Conservation (phyloP, 2,329 filamentous ascomycete genomes). For the Pestalotiopsis sp. region DNA sequence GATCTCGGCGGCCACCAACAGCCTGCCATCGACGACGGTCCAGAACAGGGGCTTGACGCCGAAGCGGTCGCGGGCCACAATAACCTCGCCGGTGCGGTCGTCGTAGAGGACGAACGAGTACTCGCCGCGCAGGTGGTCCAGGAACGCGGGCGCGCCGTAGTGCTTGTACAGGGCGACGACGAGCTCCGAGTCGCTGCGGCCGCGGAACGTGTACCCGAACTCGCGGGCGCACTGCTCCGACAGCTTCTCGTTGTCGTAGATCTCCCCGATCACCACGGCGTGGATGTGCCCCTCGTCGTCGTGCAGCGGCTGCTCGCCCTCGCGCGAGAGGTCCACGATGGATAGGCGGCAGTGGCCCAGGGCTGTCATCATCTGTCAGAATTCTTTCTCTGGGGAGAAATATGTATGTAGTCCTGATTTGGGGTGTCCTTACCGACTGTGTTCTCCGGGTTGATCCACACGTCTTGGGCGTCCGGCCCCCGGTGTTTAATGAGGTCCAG, state of each 20-base stretch:
- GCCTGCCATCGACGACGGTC: slow-evolving; percentile 39
- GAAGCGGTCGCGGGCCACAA: slow-evolving; percentile 56
- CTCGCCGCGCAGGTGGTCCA: slow-evolving; percentile 52
- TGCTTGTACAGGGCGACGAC: slow-evolving; percentile 50
- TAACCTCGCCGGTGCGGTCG: slow-evolving; percentile 39
- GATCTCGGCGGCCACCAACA: slow-evolving; percentile 55
- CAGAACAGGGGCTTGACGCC: slow-evolving; percentile 62
- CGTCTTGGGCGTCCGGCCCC: not conserved
- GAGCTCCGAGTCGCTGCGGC: slow-evolving; percentile 49
- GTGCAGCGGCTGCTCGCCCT: slow-evolving; percentile 51
- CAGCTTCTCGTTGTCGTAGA: slow-evolving; percentile 55
- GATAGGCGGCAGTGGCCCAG: slow-evolving; percentile 54
- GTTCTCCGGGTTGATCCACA: slow-evolving; percentile 7
- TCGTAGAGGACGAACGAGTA: slow-evolving; percentile 58
- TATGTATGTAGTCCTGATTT: not conserved
- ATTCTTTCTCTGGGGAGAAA: too few relatives aligned
- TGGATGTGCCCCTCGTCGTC: slow-evolving; percentile 44
- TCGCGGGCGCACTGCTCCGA: slow-evolving; percentile 35
- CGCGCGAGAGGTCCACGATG: slow-evolving; percentile 53
- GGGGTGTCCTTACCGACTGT: not conserved
- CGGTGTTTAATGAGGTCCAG: slow-evolving; percentile 2
- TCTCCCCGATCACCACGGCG: slow-evolving; percentile 62
- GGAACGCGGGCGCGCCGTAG: slow-evolving; percentile 41
- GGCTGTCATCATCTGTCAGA: slow-evolving; percentile 15
- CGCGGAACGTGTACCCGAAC: slow-evolving; percentile 42